These are phyloP conservation scores for Castanea crenata DNA, from an alignment of 306 rosid species.

Conservation along the genomic window DNA sequence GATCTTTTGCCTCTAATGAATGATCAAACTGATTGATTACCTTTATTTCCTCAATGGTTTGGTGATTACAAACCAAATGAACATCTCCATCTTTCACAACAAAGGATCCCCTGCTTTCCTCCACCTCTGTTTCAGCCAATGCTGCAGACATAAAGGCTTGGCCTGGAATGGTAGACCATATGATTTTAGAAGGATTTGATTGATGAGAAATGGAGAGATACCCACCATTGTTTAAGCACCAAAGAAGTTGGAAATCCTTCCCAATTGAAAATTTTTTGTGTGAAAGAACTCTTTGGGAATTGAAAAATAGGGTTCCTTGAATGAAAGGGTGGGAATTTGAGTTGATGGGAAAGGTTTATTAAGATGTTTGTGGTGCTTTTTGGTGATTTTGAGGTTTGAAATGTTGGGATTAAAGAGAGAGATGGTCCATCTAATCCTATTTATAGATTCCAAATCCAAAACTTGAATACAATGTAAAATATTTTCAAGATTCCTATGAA, in stretches of 20 bases:
- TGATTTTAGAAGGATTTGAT: constrained; percentile 44
- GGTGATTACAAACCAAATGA: constrained; percentile 72
- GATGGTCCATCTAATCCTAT: not conserved
- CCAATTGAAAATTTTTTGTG: constrained; percentile 56
- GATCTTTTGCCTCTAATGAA: constrained; percentile 25
- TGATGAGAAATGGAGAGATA: constrained; percentile 58
- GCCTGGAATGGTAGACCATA: constrained; percentile 81
- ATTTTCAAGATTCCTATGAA: no score
- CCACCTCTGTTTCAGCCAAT: constrained; percentile 74
- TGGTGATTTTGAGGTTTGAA: constrained; percentile 64
- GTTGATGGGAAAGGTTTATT: constrained; percentile 81
- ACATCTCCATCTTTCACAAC: constrained; percentile 58
- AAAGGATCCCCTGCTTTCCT: constrained; percentile 91
- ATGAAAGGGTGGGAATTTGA: constrained; percentile 51
- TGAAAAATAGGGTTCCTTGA: constrained; percentile 58
- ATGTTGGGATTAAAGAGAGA: constrained; percentile 22
- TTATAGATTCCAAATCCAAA: not conserved
- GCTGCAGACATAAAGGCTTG: constrained; percentile 88
- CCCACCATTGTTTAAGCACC: constrained; percentile 75
- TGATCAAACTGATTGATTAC: constrained; percentile 44
- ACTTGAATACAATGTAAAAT: not conserved
- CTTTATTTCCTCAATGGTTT: constrained; percentile 64
- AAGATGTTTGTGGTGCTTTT: constrained; percentile 69
- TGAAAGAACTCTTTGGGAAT: constrained; percentile 40
- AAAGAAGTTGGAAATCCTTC: constrained; percentile 56